Conservation (phyloP, 495 filamentous ascomycete species). For the Aspergillus hancockii region DNA sequence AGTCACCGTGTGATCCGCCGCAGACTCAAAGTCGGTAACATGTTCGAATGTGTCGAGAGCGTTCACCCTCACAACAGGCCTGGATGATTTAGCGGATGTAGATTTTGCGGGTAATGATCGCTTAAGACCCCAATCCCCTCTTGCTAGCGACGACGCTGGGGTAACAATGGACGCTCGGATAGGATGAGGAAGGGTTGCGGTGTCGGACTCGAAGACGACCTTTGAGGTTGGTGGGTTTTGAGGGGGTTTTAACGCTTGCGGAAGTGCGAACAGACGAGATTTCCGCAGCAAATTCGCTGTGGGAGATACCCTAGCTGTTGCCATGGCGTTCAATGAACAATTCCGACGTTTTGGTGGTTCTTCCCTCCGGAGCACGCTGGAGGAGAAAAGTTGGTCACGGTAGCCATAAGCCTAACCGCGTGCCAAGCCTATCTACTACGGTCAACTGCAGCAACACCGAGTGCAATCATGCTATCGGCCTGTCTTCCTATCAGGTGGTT, state of each 20-base stretch:
- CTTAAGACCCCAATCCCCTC: conserved; percentile 96
- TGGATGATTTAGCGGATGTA: conserved; percentile 65
- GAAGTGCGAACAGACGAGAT: conserved; percentile 66
- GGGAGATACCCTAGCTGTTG: conserved; percentile 53
- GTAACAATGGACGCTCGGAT: conserved; percentile 84
- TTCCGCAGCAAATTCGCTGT: conserved; percentile 64
- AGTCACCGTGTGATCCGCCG: conserved; percentile 78
- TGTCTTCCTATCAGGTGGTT: neutral
- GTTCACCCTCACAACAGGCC: conserved; percentile 68
- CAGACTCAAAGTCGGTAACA: conserved; percentile 86
- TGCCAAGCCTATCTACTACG: conserved; percentile 21
- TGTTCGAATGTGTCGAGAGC: conserved; percentile 86
- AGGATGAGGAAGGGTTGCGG: conserved; percentile 76
- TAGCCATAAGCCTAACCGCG: conserved; percentile 4
- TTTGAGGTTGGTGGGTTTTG: conserved; percentile 42
- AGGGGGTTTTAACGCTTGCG: conserved; percentile 53
- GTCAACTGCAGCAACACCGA: conserved; percentile 9
- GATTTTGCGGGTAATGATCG: conserved; percentile 74
- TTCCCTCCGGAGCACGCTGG: conserved; percentile 23
- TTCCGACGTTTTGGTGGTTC: conserved; percentile 15
- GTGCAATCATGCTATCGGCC: conserved; percentile 6
- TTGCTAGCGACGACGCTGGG: conserved; percentile 65
- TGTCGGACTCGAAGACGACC: conserved; percentile 53
- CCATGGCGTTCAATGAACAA: conserved; percentile 43
- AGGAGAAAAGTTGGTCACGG: conserved; percentile 44